These are phyloP conservation scores for Dalbergia cultrata DNA, from an alignment of 306 rosid species.

Conservation along the genomic window DNA sequence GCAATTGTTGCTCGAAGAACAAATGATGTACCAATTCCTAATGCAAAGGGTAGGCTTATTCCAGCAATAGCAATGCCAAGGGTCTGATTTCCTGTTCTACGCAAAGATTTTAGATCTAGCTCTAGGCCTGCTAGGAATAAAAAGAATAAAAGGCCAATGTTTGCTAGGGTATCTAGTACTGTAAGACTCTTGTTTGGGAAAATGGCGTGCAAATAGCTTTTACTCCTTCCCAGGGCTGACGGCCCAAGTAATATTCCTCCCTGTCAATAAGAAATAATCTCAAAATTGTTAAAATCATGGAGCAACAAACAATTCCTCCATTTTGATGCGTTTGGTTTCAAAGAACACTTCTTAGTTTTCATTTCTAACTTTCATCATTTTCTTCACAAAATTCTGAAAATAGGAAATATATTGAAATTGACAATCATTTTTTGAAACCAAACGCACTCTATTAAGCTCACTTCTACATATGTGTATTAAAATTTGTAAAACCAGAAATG, in stretches of 20 bases:
- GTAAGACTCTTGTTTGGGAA: slow-evolving; percentile 84
- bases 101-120: slow-evolving; percentile 72
- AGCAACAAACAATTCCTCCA: background rate
- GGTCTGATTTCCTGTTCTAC: slow-evolving; percentile 71
- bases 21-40: slow-evolving; percentile 86
- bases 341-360: too few relatives aligned
- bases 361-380: too few relatives aligned
- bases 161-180: slow-evolving; percentile 89
- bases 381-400: too few relatives aligned
- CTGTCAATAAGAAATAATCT: slow-evolving; percentile 53
- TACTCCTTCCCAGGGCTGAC: slow-evolving; percentile 82
- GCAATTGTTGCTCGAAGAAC: slow-evolving; percentile 69
- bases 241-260: slow-evolving; percentile 93
- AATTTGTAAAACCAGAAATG: background rate
- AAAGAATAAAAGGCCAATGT: slow-evolving; percentile 86
- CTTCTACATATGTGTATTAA: background rate
- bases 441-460: background rate
- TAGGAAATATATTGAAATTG: too few relatives aligned
- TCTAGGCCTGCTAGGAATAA: slow-evolving; percentile 83
- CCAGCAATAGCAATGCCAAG: slow-evolving; percentile 82
- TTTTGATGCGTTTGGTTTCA: too few relatives aligned
- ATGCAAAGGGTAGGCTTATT: slow-evolving; percentile 74
- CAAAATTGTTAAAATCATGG: slow-evolving; percentile 10
- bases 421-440: too few relatives aligned
- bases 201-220: slow-evolving; percentile 61